Evolutionary conservation across 75 land plant genomes (phyloP).

Genomic region (Pinus taeda): DNA sequence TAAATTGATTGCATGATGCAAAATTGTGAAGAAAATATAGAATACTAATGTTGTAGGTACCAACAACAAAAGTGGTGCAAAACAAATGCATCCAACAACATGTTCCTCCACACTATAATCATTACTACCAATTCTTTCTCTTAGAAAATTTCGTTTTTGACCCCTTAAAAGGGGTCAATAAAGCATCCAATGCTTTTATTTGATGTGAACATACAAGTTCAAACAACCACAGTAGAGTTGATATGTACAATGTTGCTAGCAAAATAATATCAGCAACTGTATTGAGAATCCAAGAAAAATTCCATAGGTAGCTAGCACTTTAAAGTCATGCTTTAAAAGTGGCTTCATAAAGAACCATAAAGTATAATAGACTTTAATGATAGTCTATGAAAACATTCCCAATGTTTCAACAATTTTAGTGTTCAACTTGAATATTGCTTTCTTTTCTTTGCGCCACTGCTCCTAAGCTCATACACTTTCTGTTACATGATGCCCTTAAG

Average conservation of each 20-base stretch:
- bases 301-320: slow-evolving; percentile 55
- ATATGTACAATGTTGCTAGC: slow-evolving; percentile 65
- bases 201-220: slow-evolving; percentile 77
- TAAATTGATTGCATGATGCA: slow-evolving; percentile 43
- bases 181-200: slow-evolving; percentile 76
- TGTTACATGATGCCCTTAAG: too few relatives aligned
- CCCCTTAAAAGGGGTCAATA: slow-evolving; percentile 99
- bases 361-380: slow-evolving; percentile 93
- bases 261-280: slow-evolving; percentile 54
- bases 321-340: slow-evolving; percentile 31
- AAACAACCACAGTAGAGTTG: slow-evolving; percentile 58
- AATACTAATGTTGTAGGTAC: slow-evolving; percentile 96
- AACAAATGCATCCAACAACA: slow-evolving; percentile 93
- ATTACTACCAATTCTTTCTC: slow-evolving; percentile 80
- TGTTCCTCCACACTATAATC: slow-evolving; percentile 93
- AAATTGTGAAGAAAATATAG: slow-evolving; percentile 83
- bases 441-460: too few relatives aligned
- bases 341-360: slow-evolving; percentile 48
- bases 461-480: too few relatives aligned
- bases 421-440: slow-evolving; percentile 79
- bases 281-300: slow-evolving; percentile 70
- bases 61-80: slow-evolving; percentile 84
- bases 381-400: slow-evolving; percentile 80
- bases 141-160: slow-evolving; percentile 81
- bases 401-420: slow-evolving; percentile 75